These are phyloP conservation scores for Murraya paniculata DNA, from an alignment of 345 rosid species.

Conservation along the genomic window DNA sequence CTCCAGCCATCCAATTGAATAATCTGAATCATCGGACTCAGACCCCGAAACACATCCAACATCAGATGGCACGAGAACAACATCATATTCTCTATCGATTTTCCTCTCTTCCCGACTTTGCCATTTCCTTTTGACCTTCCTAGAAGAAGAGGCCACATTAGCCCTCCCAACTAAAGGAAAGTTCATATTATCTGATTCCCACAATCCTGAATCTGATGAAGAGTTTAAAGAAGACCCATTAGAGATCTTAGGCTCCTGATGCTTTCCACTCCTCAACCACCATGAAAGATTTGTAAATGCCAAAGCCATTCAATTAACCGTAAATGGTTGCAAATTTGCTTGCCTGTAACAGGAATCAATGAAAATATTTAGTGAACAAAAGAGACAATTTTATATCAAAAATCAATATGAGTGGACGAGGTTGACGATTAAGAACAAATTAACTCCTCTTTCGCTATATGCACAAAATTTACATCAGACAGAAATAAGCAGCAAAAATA, in stretches of 20 bases:
- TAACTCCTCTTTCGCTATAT: neutral
- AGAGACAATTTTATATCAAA: neutral
- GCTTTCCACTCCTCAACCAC: conserved; percentile 68
- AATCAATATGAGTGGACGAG: neutral
- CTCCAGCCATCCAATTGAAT: conserved; percentile 79
- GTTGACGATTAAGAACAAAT: neutral
- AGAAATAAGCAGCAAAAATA: too few species aligned
- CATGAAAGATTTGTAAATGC: conserved; percentile 55
- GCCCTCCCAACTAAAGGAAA: conserved; percentile 46
- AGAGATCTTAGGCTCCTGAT: conserved; percentile 40
- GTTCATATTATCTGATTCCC: conserved; percentile 57
- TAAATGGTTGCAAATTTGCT: conserved; percentile 6
- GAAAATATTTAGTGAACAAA: neutral
- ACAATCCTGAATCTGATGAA: conserved; percentile 34
- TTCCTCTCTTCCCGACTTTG: conserved; percentile 64
- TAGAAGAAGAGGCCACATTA: conserved; percentile 43
- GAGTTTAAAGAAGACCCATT: conserved; percentile 40
- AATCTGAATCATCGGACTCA: conserved; percentile 70
- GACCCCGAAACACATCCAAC: conserved; percentile 74
- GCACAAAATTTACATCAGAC: too few species aligned
- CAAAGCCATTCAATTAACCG: conserved; percentile 44
- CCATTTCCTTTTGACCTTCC: conserved; percentile 62
- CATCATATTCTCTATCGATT: conserved; percentile 63
- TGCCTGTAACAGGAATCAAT: conserved; percentile 11
- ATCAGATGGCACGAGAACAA: conserved; percentile 77